These are phyloP conservation scores for Filobasidium floriforme DNA, from an alignment of 768 basidiomycete genomes.

Conservation along the genomic window DNA sequence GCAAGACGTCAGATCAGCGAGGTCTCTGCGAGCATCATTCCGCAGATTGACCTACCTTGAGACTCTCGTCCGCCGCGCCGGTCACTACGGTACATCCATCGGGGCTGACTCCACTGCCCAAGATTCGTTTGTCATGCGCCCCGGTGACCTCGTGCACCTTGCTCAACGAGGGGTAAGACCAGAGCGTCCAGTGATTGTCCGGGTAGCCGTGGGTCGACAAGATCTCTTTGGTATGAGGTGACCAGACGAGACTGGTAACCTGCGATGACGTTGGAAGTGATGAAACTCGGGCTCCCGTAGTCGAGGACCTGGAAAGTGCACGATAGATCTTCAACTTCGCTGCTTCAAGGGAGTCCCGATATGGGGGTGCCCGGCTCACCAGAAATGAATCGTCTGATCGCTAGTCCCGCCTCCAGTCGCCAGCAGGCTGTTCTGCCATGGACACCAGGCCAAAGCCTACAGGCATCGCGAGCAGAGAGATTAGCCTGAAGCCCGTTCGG, in stretches of 20 bases:
- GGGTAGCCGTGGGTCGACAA: conserved; percentile 92
- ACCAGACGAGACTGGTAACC: conserved; percentile 83
- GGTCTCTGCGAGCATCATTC: not conserved
- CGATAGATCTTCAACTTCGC: not conserved
- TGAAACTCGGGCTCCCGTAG: conserved; percentile 80
- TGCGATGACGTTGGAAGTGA: conserved; percentile 80
- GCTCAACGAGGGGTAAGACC: conserved; percentile 69
- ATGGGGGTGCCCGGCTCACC: conserved; percentile 21
- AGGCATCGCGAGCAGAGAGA: not conserved
- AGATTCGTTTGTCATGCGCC: conserved; percentile 83
- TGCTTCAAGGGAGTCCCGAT: not conserved
- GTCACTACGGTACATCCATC: conserved; percentile 87
- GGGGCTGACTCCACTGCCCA: conserved; percentile 77
- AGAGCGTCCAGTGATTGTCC: conserved; percentile 46
- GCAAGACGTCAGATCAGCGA: not conserved
- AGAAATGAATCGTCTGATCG: conserved; percentile 56
- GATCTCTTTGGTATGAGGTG: conserved; percentile 78
- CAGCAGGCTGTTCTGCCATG: conserved; percentile 85
- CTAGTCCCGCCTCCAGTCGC: conserved; percentile 92
- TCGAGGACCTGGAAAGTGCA: conserved; percentile 28
- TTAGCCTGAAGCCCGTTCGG: not conserved
- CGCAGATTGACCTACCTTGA: conserved; percentile 52
- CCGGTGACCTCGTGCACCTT: conserved; percentile 78
- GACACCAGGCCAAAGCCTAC: conserved; percentile 94
- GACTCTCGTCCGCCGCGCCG: conserved; percentile 86